Evolutionary conservation across 2,329 filamentous ascomycete genomes (phyloP).

Genomic region (Penicillium janthinellum): DNA sequence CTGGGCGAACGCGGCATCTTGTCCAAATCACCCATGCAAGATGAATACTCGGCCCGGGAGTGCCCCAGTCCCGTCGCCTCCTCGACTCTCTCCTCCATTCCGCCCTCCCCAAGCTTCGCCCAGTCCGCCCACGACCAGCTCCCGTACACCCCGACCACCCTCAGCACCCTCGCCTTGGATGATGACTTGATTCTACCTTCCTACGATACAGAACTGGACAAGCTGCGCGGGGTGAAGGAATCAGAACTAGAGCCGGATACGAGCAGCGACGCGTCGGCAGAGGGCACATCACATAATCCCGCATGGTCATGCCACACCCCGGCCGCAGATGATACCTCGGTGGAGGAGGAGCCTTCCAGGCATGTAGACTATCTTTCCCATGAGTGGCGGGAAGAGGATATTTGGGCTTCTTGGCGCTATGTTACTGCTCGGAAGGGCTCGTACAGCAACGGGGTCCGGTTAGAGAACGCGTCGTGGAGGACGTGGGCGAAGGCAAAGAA

Average conservation of each 20-base stretch:
- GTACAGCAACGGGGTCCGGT: slow-evolving; percentile 76
- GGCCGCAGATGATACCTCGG: slow-evolving; percentile 77
- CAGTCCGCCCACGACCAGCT: slow-evolving; percentile 32
- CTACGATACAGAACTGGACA: slow-evolving; percentile 44
- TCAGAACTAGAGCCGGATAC: slow-evolving; percentile 10
- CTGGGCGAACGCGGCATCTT: slow-evolving; percentile 26
- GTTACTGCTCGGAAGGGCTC: slow-evolving; percentile 77
- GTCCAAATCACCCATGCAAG: slow-evolving; percentile 32
- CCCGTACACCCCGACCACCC: slow-evolving; percentile 41
- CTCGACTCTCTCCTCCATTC: slow-evolving; percentile 39
- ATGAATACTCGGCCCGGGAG: slow-evolving; percentile 28
- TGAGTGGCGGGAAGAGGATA: slow-evolving; percentile 92
- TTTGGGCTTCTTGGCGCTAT: slow-evolving; percentile 96
- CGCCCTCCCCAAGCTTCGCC: slow-evolving; percentile 41
- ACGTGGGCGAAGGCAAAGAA: slow-evolving; percentile 95
- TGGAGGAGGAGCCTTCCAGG: slow-evolving; percentile 73
- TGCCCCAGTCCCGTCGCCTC: slow-evolving; percentile 32
- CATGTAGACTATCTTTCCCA: slow-evolving; percentile 97
- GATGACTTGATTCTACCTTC: slow-evolving; percentile 47
- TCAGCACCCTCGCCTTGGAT: slow-evolving; percentile 43
- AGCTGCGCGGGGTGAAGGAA: slow-evolving; percentile 42
- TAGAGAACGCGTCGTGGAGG: slow-evolving; percentile 97
- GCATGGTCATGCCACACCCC: slow-evolving; percentile 62
- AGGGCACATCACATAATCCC: slow-evolving; percentile 43
- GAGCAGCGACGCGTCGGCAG: slow-evolving; percentile 26